Evolutionary conservation across 306 rosid species (phyloP).

Genomic region (Pyrus bretschneideri): DNA sequence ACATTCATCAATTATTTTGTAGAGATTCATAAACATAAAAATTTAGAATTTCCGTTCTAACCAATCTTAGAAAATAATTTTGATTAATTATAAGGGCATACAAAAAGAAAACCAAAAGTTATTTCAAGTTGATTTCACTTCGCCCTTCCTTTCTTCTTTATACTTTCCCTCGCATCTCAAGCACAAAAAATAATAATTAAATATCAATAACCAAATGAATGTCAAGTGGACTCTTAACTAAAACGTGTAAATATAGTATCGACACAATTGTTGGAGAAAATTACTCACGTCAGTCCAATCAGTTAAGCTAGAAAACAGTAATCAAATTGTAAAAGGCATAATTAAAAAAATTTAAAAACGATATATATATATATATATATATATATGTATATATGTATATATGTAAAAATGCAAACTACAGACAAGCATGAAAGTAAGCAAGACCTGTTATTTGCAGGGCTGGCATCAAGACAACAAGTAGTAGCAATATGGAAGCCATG

Average conservation of each 20-base stretch:
- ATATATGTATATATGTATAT: not conserved
- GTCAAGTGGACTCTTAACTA: not conserved
- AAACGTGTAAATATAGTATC: not conserved
- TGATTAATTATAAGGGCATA: not conserved
- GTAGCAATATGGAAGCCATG: slow-evolving; percentile 8
- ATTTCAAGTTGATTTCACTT: no score
- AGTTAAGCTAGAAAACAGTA: not conserved
- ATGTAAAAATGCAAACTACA: not conserved
- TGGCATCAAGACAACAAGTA: slow-evolving; percentile 13
- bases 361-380: not conserved
- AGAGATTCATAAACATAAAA: no score
- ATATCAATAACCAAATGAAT: no score
- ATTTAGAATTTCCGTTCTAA: not conserved
- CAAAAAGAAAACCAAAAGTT: not conserved
- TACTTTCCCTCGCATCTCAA: no score
- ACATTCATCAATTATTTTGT: not conserved
- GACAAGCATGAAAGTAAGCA: not conserved
- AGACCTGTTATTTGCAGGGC: slow-evolving; percentile 13
- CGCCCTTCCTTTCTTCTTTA: no score
- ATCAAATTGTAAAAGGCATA: no score
- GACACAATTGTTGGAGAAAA: not conserved
- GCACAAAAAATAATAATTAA: not conserved
- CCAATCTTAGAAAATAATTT: not conserved
- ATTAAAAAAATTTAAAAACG: not conserved
- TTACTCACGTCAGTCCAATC: not conserved